Evolutionary conservation across 73 alveolate species (phyloP), one percentile per base, ranked within the genome.

Genomic region (Paramecium tetraurelia): DNA sequence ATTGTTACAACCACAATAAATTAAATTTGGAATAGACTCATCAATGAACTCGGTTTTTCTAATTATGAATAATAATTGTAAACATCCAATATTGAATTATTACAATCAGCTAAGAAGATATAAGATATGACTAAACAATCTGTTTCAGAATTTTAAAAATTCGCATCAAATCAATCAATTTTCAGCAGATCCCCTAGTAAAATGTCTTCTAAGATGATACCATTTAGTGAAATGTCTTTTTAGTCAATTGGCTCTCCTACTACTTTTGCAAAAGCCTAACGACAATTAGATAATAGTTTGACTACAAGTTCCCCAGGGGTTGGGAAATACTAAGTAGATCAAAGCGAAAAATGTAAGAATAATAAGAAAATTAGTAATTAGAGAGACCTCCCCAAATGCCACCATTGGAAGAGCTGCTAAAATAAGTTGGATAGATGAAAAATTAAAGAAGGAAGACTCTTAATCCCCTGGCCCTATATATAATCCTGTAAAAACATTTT

Each of bases 271-370:
- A 38, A 31, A 9, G 89, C 75, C 12, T 35, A 41, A 41, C 5
- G 75, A 77, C 3, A 77, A 27, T 38, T 77, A 22, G 75, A 77
- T 77, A 27, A 77, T 27, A 41, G 50, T 44, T 41, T 77, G 27
- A 77, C 72, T 3, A 77, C 75, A 20, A 76, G 89, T 40, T 76
- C 89, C 12, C 75, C 57, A 10, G 75, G 89, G 10, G 89, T 77
- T 7, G 89, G 89, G 18, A 76, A 77, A 77, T 77, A 77, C 40
- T 35, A 41, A 0, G 5, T 4, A 35, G 75, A 77, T 38, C 3
- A 14, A 38, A 7, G 36, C 3, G 89, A 77, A 46, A 77, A 77
- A 80, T 24, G 46, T 80, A 22, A 24, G 11, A 80, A 63, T 11
- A 21, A 43, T 44, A 24, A 8, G 3, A 21, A 24, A 77, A 2